A percentile compares a stretch with the other conserved stretches of the same genome.
Conservation (phyloP, 208 protist species). For the Acanthamoeba culbertsoni region DNA sequence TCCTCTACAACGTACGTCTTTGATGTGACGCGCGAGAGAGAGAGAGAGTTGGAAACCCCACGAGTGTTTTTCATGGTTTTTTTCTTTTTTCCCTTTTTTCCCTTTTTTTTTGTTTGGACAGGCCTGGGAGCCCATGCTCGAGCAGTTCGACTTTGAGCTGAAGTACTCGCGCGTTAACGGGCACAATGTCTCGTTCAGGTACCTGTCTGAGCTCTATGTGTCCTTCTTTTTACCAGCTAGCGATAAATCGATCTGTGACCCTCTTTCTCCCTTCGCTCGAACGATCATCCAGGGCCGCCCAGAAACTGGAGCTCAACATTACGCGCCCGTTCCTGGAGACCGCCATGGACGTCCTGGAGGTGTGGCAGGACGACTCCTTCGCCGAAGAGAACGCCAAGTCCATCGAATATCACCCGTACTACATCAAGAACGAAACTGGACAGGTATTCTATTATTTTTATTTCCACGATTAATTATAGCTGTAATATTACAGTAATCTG, state of each 20-base stretch:
- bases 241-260: not conserved
- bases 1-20: not conserved
- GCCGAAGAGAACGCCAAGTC: not conserved
- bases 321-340: conserved; percentile 39
- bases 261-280: not conserved
- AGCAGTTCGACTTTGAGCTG: conserved; percentile 36
- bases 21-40: not conserved
- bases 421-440: conserved; percentile 53
- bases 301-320: conserved; percentile 43
- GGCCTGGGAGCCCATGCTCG: conserved; percentile 34
- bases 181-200: conserved; percentile 22
- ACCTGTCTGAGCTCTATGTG: too few relatives aligned
- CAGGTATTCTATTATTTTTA: not conserved
- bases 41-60: too few relatives aligned
- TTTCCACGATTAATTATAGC: not conserved
- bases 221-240: not conserved
- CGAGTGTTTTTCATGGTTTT: too few relatives aligned
- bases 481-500: too few relatives aligned
- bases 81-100: not conserved
- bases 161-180: conserved; percentile 20
- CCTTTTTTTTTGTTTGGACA: not conserved
- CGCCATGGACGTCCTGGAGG: not conserved
- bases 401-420: conserved; percentile 26
- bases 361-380: conserved; percentile 17
- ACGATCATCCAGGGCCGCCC: not conserved